Base-by-base conservation (phyloP, 352 stramenopile species). In the Thalassiosira exigua region DNA sequence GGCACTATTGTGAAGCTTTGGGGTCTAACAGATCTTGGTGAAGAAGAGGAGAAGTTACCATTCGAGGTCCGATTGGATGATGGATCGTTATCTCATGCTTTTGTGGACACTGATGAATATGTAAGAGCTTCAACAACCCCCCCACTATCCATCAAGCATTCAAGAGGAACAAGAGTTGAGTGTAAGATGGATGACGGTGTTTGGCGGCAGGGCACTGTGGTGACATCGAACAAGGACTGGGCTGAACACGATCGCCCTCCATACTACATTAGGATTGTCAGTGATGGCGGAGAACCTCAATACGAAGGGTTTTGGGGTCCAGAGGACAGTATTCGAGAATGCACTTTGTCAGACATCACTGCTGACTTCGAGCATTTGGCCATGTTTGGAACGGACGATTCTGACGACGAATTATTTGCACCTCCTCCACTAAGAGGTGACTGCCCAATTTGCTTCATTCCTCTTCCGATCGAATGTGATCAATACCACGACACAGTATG, bases 281-380 rank as follows among this genome's bases (percentile, higher is more conserved):
- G n/a, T n/a, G 46, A 56, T 56, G 46, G 46, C 22, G 19, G 27
- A 21, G n/a, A n/a, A n/a, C n/a, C n/a, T n/a, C n/a, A n/a, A n/a
- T 51, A 65, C 26, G 22, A 50, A 22, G 56, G 30, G 14, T 53
- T 65, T 65, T 65, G 56, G 56, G 56, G 56, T n/a, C 56, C 56
- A 4, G 22, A 65, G 11, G 19, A 50, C 17, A 22, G 29, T 9
- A 65, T 65, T 50, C 56, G 56, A 50, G 56, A 3, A 5, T 24
- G 21, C 33, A 65, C 2, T 4, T 4, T 65, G 3, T 44, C 56
- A 19, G 22, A 19, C 11, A 27, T 17, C 11, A n/a, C 4, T 56
- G 17, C 46, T 24, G 56, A 50, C 9, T 50, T n/a, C 4, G 19
- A 39, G 17, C 19, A 17, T 19, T 50, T 44, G 21, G 3, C 21